These are phyloP conservation scores for Allium sativum DNA, from an alignment of 106 monocot genomes.

Conservation along the genomic window DNA sequence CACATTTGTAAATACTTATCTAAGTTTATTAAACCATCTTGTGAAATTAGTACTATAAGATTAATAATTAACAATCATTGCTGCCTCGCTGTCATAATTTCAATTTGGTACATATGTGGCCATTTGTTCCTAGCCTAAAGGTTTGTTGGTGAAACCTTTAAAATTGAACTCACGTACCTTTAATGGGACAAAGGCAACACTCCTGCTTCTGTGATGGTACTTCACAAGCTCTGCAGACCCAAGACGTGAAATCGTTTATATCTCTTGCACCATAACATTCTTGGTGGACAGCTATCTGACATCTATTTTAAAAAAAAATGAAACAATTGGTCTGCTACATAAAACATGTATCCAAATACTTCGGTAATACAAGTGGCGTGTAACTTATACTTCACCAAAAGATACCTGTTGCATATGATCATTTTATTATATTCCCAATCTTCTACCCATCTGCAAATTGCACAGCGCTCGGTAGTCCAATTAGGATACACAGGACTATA, in stretches of 20 bases:
- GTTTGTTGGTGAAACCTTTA: not conserved
- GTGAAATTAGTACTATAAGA: no score
- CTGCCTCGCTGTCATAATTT: not conserved
- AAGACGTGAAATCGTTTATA: conserved; percentile 75
- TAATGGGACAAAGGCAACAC: conserved; percentile 96
- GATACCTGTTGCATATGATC: conserved; percentile 89
- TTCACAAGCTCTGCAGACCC: conserved; percentile 97
- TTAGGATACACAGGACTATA: conserved; percentile 77
- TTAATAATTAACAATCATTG: no score
- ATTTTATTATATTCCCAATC: conserved; percentile 99
- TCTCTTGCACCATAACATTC: conserved; percentile 93
- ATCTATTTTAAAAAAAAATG: conserved; percentile 32
- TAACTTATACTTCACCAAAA: no score
- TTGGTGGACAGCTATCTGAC: conserved; percentile 98
- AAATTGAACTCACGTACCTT: conserved; percentile 29
- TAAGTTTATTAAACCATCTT: no score
- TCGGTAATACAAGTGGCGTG: no score
- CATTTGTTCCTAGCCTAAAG: not conserved
- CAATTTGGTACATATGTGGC: not conserved
- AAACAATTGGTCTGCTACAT: not conserved
- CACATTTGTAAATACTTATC: no score
- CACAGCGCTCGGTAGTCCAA: conserved; percentile 98
- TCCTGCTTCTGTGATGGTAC: conserved; percentile 50
- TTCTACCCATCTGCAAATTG: conserved; percentile 98
- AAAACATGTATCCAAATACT: no score